Base-by-base conservation (phyloP, 352 stramenopile species). In the Peronospora farinosa region DNA sequence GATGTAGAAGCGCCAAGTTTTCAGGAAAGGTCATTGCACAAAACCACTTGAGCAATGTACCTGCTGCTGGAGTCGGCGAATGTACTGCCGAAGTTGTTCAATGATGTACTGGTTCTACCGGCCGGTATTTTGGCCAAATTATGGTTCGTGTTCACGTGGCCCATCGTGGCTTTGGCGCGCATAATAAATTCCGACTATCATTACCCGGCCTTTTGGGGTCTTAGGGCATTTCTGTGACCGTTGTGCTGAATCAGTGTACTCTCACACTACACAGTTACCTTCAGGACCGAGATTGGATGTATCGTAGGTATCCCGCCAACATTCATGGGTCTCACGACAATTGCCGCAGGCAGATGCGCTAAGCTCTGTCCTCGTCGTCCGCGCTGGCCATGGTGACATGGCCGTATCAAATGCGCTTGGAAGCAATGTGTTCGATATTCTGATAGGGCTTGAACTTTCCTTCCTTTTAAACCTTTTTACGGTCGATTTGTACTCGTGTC, bases 371-470 rank as follows among this genome's bases (percentile, higher is more conserved):
- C 66, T 88, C 13, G 77, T 94, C 11, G 81, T 81, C 0, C 81
- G 82, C n/a, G 73, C 72, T 40, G 83, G 83, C 28, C 78, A 90
- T 32, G 81, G 78, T 15, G 79, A 88, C 47, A 88, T 87, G 66
- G 83, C 83, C 19, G 78, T 94, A 30, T 86, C 78, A 19, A 94
- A 90, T 55, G 83, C 83, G 13, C 64, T 92, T 7, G 83, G 83
- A 38, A 89, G 78, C 59, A 89, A 94, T 52, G 80, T 92, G 23
- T 91, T 94, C 40, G 86, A 94, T 48, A 87, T 94, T 53, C 46
- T 88, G 16, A 63, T 94, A 13, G 83, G 83, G 7, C 58, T 88
- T 6, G 83, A 81, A 0, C 56, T 87, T 27, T 81, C 83, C 1
- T 94, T 92, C 47, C 58, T 94, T 15, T 46, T 91, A 92, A 89